These are phyloP conservation scores for Diaporthe ilicicola DNA, from an alignment of 2,329 filamentous ascomycete species.

Conservation along the genomic window DNA sequence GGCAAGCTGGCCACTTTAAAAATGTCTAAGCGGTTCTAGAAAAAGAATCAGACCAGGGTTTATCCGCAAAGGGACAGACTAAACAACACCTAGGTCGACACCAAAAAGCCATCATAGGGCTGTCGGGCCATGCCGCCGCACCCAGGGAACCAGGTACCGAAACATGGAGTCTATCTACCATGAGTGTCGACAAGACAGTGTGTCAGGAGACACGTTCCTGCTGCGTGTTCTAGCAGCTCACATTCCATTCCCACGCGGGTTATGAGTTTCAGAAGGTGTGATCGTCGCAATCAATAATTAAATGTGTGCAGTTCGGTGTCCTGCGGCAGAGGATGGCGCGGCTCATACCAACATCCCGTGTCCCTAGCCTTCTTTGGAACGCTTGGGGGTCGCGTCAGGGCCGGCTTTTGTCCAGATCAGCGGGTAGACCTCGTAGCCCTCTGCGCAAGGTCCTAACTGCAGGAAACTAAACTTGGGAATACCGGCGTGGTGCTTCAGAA, in stretches of 20 bases:
- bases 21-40: neutral
- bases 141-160: constrained; percentile 6
- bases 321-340: neutral
- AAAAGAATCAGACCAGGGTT: neutral
- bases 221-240: accelerated
- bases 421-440: neutral
- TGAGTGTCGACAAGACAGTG: neutral
- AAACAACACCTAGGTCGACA: too few relatives aligned
- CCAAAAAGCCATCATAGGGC: constrained; percentile 10
- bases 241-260: neutral
- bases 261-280: accelerated
- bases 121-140: constrained; percentile 5
- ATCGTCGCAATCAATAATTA: accelerated
- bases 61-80: neutral
- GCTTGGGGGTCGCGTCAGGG: neutral
- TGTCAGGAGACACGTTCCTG: neutral
- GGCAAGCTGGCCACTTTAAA: neutral
- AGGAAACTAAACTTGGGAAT: neutral
- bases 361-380: neutral
- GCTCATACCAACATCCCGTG: neutral
- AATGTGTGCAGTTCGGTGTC: neutral
- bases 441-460: neutral
- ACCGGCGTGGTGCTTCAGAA: neutral
- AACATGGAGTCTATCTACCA: too few relatives aligned
- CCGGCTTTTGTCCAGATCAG: neutral